Percentiles rank a stretch among this genome's conserved stretches.
These are phyloP conservation scores for Saururus chinensis DNA, from an alignment of 164 flowering plant genomes.

Conservation along the genomic window DNA sequence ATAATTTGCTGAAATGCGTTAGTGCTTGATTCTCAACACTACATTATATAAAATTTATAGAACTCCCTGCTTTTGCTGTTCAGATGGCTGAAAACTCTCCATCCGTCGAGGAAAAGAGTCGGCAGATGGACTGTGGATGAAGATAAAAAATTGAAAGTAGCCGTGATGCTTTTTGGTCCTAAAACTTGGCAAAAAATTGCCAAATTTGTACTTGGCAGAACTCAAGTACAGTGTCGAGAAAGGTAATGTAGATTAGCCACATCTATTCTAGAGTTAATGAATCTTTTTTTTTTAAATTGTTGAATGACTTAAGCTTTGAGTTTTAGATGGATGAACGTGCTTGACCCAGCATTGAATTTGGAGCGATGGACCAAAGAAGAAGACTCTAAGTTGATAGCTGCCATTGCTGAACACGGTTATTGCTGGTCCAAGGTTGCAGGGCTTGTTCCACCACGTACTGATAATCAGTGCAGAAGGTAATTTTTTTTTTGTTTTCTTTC, in stretches of 20 bases:
- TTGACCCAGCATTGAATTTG: slow-evolving; percentile 67
- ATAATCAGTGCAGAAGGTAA: slow-evolving; percentile 79
- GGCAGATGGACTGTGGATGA: slow-evolving; percentile 79
- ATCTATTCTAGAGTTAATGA: background rate
- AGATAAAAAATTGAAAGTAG: slow-evolving; percentile 70
- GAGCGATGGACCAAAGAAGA: slow-evolving; percentile 77
- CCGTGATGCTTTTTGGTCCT: slow-evolving; percentile 69
- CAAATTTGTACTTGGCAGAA: slow-evolving; percentile 73
- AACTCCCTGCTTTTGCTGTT: slow-evolving; percentile 2
- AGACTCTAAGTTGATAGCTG: slow-evolving; percentile 48
- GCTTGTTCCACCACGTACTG: slow-evolving; percentile 66
- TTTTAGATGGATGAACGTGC: slow-evolving; percentile 74
- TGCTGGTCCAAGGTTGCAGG: slow-evolving; percentile 87
- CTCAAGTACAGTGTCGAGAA: slow-evolving; percentile 85
- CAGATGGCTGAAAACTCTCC: slow-evolving; percentile 84
- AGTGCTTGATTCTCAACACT: too few relatives aligned
- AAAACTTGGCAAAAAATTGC: slow-evolving; percentile 75
- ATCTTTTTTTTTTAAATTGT: slow-evolving; percentile 1
- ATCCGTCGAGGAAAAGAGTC: slow-evolving; percentile 49
- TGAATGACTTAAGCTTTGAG: slow-evolving; percentile 10
- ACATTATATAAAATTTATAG: background rate
- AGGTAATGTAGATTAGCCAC: slow-evolving; percentile 34
- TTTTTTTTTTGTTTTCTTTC: background rate
- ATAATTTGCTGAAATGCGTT: background rate
- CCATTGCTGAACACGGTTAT: slow-evolving; percentile 49